phyloP scores from a whole-genome alignment of 2,329 filamentous ascomycete species.

The Clonostachys chloroleuca region DNA sequence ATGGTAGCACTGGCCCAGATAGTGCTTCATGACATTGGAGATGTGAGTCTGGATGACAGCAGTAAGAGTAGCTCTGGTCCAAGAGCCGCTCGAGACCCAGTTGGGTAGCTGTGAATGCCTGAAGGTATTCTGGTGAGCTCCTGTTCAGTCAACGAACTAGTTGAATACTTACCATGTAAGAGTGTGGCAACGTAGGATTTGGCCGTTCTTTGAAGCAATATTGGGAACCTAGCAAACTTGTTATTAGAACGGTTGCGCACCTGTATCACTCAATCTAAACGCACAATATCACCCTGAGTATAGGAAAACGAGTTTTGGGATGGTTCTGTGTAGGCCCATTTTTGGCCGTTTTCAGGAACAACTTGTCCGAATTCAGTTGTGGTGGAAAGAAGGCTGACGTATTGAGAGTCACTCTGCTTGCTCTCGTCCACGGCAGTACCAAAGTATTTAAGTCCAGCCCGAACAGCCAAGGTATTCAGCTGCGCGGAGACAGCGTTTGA shows the following conservation, averaged over 20 bases:
- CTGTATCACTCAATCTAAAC: too few species aligned
- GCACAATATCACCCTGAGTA: slow-evolving; percentile 47
- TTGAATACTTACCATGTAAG: slow-evolving; percentile 32
- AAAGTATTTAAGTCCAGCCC: slow-evolving; percentile 56
- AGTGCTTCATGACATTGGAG: slow-evolving; percentile 35
- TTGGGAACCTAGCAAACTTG: slow-evolving; percentile 15
- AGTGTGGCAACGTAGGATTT: slow-evolving; percentile 60
- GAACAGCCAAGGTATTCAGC: slow-evolving; percentile 49
- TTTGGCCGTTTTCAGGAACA: slow-evolving; percentile 59
- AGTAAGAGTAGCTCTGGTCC: not conserved
- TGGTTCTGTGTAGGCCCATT: slow-evolving; percentile 62
- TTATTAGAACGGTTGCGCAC: too few species aligned
- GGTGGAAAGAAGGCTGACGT: slow-evolving; percentile 51
- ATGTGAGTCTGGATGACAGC: slow-evolving; percentile 45
- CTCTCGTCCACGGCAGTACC: slow-evolving; percentile 60
- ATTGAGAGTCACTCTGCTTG: slow-evolving; percentile 49
- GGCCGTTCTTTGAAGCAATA: slow-evolving; percentile 39
- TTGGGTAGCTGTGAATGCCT: not conserved
- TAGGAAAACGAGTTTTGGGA: slow-evolving; percentile 52
- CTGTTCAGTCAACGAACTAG: too few species aligned
- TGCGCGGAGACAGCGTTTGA: slow-evolving; percentile 11
- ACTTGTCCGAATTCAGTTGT: slow-evolving; percentile 58
- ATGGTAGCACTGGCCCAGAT: slow-evolving; percentile 36
- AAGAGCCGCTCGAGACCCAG: not conserved
- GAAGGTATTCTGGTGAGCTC: too few species aligned